Evolutionary conservation across 371 early-diverging fungal species (phyloP).

Genomic region (Zychaea mexicana): DNA sequence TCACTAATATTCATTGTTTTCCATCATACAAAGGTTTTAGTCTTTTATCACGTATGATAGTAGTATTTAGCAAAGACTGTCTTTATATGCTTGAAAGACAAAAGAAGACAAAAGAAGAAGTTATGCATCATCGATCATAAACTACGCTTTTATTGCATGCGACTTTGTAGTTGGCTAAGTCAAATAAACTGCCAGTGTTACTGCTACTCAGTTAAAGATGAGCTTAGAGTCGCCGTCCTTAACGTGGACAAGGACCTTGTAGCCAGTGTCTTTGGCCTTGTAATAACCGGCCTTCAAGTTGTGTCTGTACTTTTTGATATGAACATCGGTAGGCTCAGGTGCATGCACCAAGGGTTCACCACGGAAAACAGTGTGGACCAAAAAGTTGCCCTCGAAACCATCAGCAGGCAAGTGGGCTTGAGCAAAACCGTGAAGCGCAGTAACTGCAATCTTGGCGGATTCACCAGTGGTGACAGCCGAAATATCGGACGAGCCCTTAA

Average conservation of each 20-base stretch:
- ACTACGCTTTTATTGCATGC: too few species aligned
- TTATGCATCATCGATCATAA: too few species aligned
- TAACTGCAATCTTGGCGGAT: background rate
- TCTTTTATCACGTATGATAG: too few species aligned
- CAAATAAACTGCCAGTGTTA: too few species aligned
- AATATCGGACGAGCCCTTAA: slow-evolving; percentile 12
- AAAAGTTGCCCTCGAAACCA: slow-evolving; percentile 19
- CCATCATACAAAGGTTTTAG: too few species aligned
- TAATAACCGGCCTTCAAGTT: slow-evolving; percentile 25
- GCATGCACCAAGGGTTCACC: slow-evolving; percentile 16
- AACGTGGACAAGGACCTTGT: slow-evolving; percentile 11
- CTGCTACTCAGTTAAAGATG: slow-evolving; percentile 14
- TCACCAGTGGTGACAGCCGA: slow-evolving; percentile 7
- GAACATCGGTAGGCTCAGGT: slow-evolving; percentile 23
- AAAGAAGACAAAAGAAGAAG: too few species aligned
- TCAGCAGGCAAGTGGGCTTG: slow-evolving; percentile 12
- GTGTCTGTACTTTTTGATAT: slow-evolving; percentile 20
- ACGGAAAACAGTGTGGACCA: slow-evolving; percentile 10
- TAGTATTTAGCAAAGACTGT: too few species aligned
- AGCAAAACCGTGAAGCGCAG: slow-evolving; percentile 1
- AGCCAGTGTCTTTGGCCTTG: slow-evolving; percentile 19
- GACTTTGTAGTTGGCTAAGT: too few species aligned
- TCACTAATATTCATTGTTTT: too few species aligned
- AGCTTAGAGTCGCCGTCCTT: slow-evolving; percentile 20
- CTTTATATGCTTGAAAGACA: too few species aligned